Evolutionary conservation across 1,284 basidiomycete genomes (phyloP).

Genomic region (Sanguinoderma infundibulare): DNA sequence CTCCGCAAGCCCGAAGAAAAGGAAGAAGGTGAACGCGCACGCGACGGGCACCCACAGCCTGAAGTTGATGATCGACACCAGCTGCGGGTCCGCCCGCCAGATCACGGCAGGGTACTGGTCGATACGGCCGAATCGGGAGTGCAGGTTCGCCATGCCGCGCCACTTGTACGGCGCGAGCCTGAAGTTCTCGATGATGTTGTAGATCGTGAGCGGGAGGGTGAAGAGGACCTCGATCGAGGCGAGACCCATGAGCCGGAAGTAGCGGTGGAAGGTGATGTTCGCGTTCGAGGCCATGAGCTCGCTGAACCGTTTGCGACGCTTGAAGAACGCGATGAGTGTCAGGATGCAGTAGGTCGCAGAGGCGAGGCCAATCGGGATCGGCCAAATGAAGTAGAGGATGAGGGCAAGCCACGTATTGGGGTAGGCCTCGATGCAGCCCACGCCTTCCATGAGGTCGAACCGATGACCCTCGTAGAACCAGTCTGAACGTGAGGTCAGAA

Average conservation of each 20-base stretch:
- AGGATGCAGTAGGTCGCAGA: slow-evolving; percentile 31
- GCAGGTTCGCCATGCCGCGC: slow-evolving; percentile 42
- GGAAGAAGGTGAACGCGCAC: slow-evolving; percentile 43
- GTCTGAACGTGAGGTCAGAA: slow-evolving; percentile 5
- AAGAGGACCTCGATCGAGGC: slow-evolving; percentile 45
- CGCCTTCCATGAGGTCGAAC: slow-evolving; percentile 49
- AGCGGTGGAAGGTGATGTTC: slow-evolving; percentile 46
- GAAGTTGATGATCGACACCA: slow-evolving; percentile 19
- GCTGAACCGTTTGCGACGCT: slow-evolving; percentile 31
- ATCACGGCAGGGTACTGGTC: slow-evolving; percentile 27
- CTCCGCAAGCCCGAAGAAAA: slow-evolving; percentile 47
- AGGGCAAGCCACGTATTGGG: slow-evolving; percentile 43
- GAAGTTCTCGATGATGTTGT: slow-evolving; percentile 30
- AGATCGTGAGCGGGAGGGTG: slow-evolving; percentile 41
- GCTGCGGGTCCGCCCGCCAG: slow-evolving; percentile 23
- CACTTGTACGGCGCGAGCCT: slow-evolving; percentile 30
- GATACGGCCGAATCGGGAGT: slow-evolving; percentile 40
- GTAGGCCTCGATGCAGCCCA: slow-evolving; percentile 48
- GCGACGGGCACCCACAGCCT: slow-evolving; percentile 36
- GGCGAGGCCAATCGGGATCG: slow-evolving; percentile 29
- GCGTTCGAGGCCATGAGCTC: slow-evolving; percentile 31
- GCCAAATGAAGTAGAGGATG: slow-evolving; percentile 29
- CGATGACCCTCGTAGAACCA: slow-evolving; percentile 42
- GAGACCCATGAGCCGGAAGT: slow-evolving; percentile 56
- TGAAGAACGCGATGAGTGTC: slow-evolving; percentile 34